Evolutionary conservation across 2,329 filamentous ascomycete species (phyloP).

Genomic region (Leptographium lundbergii): DNA sequence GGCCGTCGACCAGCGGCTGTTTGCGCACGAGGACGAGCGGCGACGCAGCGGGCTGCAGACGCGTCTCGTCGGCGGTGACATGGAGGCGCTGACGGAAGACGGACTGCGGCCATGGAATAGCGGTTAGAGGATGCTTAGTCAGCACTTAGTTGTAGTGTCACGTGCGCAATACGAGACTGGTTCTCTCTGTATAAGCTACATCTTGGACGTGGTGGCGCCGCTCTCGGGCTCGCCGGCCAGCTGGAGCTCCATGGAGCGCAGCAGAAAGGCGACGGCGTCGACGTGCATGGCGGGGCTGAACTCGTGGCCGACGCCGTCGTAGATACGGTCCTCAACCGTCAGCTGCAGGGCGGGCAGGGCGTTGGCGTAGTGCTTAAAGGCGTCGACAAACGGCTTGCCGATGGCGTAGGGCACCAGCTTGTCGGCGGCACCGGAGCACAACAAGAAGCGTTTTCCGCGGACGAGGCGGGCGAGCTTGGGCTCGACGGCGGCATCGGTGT

Average conservation of each 20-base stretch:
- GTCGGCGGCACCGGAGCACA: constrained; percentile 54
- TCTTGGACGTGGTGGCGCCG: neutral
- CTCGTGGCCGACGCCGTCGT: constrained; percentile 55
- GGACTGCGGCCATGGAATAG: constrained; percentile 27
- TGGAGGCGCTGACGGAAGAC: constrained; percentile 25
- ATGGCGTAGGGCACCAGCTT: constrained; percentile 58
- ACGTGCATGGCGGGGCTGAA: constrained; percentile 55
- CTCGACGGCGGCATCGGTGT: too few species aligned
- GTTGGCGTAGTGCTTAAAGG: constrained; percentile 42
- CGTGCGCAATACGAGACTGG: too few species aligned
- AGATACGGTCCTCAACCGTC: constrained; percentile 52
- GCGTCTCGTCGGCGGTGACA: constrained; percentile 15
- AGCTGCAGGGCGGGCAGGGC: constrained; percentile 42
- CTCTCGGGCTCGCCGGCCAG: constrained; percentile 13
- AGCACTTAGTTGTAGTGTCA: too few species aligned
- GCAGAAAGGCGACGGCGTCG: constrained; percentile 53
- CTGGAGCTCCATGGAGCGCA: constrained; percentile 24
- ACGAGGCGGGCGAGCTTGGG: constrained; percentile 21
- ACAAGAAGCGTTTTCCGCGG: constrained; percentile 49
- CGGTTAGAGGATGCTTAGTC: too few species aligned
- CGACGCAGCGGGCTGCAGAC: constrained; percentile 19
- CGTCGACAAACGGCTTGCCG: constrained; percentile 45
- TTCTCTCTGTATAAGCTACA: neutral
- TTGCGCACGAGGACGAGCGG: constrained; percentile 22
- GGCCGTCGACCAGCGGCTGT: constrained; percentile 30